Percentiles rank a stretch among this genome's conserved stretches.
These are phyloP conservation scores for Termitomyces eurrhizus DNA, from an alignment of 768 basidiomycete species.

Conservation along the genomic window DNA sequence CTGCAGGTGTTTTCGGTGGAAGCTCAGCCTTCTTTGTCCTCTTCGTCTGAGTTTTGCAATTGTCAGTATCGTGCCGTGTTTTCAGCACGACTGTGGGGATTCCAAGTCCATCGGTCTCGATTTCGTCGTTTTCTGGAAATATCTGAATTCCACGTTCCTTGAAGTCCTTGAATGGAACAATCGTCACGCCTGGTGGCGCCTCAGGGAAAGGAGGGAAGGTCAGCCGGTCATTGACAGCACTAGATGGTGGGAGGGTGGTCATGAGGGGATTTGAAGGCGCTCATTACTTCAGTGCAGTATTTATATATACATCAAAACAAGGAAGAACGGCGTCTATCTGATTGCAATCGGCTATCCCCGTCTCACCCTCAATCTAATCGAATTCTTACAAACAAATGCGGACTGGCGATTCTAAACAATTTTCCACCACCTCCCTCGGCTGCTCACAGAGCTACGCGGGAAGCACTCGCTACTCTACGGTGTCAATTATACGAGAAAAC, in stretches of 20 bases:
- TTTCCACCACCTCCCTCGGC: no score
- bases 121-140: constrained; percentile 38
- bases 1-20: constrained; percentile 1
- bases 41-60: constrained; percentile 52
- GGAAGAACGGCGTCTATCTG: constrained; percentile 8
- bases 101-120: constrained; percentile 63
- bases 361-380: neutral
- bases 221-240: constrained; percentile 16
- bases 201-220: constrained; percentile 49
- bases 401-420: no score
- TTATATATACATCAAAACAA: constrained; percentile 3
- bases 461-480: no score
- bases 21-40: constrained; percentile 42
- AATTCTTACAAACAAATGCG: no score
- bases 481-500: no score
- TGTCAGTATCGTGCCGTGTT: constrained; percentile 50
- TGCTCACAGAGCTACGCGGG: no score
- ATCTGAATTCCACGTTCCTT: constrained; percentile 38
- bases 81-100: constrained; percentile 60
- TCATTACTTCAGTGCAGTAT: constrained; percentile 4
- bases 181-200: constrained; percentile 32
- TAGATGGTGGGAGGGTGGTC: neutral
- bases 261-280: constrained; percentile 1
- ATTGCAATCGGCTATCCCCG: constrained; percentile 18
- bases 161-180: constrained; percentile 43